Conservation (phyloP, 1,139 yeast genomes). For the Sugiyamaella neomexicana region DNA sequence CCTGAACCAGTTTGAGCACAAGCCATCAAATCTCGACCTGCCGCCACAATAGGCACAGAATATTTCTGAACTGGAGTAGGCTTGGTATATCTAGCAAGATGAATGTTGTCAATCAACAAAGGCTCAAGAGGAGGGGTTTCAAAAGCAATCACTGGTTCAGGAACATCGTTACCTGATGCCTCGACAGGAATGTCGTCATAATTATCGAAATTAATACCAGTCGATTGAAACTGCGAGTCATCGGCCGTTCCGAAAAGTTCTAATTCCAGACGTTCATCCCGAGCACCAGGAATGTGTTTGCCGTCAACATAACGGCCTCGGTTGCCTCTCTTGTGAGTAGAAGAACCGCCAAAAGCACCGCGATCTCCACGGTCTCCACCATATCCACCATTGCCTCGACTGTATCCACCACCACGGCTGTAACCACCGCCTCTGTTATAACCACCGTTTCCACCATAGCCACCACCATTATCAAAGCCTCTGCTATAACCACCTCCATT, state of each 20-base stretch:
- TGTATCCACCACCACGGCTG: conserved; percentile 25
- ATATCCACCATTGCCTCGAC: conserved; percentile 34
- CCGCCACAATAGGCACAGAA: conserved; percentile 95
- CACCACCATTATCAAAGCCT: conserved; percentile 36
- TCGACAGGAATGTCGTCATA: conserved; percentile 98
- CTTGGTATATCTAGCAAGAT: conserved; percentile 82
- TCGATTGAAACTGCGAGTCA: conserved; percentile 78
- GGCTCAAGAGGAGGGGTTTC: conserved; percentile 90
- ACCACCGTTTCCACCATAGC: conserved; percentile 35
- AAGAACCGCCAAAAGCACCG: conserved; percentile 31
- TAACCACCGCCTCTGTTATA: conserved; percentile 17
- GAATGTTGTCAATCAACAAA: conserved; percentile 82
- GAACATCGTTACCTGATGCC: conserved; percentile 93
- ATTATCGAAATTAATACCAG: conserved; percentile 98
- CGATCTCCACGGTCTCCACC: conserved; percentile 43
- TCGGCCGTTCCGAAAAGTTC: conserved; percentile 88
- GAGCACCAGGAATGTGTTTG: conserved; percentile 79
- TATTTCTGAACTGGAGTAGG: conserved; percentile 99
- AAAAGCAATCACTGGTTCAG: conserved; percentile 87
- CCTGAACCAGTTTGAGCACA: conserved; percentile 99
- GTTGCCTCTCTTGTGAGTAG: conserved; percentile 39
- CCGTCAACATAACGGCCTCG: conserved; percentile 72
- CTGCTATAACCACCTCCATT: conserved; percentile 21
- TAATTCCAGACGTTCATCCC: conserved; percentile 67
- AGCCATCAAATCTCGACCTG: conserved; percentile 98